Percentiles rank a stretch among this genome's conserved stretches.
Evolutionary conservation across 176 grass and related monocot species (phyloP).

Genomic region (Zizania latifolia): DNA sequence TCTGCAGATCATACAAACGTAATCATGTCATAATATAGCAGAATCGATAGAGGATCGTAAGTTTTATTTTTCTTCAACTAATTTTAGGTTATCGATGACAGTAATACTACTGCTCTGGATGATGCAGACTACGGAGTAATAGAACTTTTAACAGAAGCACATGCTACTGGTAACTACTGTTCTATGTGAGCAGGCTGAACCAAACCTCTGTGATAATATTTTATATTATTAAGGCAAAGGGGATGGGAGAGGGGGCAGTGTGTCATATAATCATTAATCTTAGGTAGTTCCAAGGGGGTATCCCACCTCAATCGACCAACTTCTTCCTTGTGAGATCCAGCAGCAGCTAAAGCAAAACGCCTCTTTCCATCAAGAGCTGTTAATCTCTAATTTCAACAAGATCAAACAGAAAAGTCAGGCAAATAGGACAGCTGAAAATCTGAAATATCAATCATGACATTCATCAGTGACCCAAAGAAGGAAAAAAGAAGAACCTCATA

Average conservation of each 20-base stretch:
- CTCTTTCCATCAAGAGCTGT: conserved; percentile 96
- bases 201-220: not conserved
- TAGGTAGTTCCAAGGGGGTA: not conserved
- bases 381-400: conserved; percentile 72
- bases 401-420: conserved; percentile 33
- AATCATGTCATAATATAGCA: not conserved
- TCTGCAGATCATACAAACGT: not conserved
- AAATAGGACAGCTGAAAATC: conserved; percentile 22
- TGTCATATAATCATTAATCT: not conserved
- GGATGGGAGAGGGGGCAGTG: not conserved
- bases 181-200: conserved; percentile 3
- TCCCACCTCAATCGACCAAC: conserved; percentile 83
- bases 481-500: conserved; percentile 71
- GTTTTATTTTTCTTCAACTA: conserved; percentile 23
- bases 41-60: not conserved
- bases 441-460: conserved; percentile 10
- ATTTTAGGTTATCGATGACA: not conserved
- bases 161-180: not conserved
- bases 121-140: not conserved
- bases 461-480: conserved; percentile 25
- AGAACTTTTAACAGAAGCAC: not conserved
- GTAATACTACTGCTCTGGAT: not conserved
- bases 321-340: conserved; percentile 97
- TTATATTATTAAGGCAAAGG: not conserved
- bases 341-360: conserved; percentile 96